Evolutionary conservation across 1,284 basidiomycete genomes (phyloP).

Genomic region (Fistulina hepatica): DNA sequence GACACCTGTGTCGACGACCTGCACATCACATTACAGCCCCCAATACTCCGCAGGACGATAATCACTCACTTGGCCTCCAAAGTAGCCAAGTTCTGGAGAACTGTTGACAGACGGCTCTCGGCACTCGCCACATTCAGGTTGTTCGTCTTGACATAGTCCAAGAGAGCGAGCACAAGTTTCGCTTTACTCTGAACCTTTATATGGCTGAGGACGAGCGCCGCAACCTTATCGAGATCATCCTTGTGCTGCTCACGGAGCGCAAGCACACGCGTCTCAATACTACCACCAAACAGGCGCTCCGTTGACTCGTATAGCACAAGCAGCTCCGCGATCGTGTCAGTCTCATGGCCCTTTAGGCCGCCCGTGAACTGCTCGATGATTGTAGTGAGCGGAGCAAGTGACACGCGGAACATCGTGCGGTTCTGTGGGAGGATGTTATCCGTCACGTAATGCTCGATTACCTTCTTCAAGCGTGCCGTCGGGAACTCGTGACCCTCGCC

Average conservation of each 20-base stretch:
- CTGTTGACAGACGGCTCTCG: slow-evolving; percentile 59
- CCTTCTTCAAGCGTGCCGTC: slow-evolving; percentile 68
- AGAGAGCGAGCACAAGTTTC: slow-evolving; percentile 74
- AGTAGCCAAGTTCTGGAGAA: slow-evolving; percentile 70
- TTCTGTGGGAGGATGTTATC: slow-evolving; percentile 77
- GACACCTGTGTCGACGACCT: slow-evolving; percentile 83
- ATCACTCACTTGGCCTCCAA: slow-evolving; percentile 72
- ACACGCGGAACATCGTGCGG: slow-evolving; percentile 62
- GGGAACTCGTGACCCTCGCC: slow-evolving; percentile 76
- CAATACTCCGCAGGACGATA: slow-evolving; percentile 2
- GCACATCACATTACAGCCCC: slow-evolving; percentile 9
- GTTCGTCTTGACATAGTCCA: slow-evolving; percentile 82
- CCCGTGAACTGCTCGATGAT: slow-evolving; percentile 75
- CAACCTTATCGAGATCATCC: slow-evolving; percentile 85
- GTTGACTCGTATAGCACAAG: slow-evolving; percentile 72
- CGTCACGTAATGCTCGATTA: slow-evolving; percentile 78
- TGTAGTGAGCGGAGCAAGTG: slow-evolving; percentile 64
- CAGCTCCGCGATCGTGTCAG: slow-evolving; percentile 60
- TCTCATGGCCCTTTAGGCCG: slow-evolving; percentile 85
- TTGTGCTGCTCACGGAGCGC: slow-evolving; percentile 88
- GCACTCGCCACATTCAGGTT: slow-evolving; percentile 63
- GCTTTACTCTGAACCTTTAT: slow-evolving; percentile 92
- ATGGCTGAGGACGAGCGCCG: slow-evolving; percentile 85
- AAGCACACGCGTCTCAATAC: slow-evolving; percentile 88
- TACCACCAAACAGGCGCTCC: slow-evolving; percentile 87